Evolutionary conservation across 495 filamentous ascomycete species (phyloP).

Genomic region (Immersiella caudata): DNA sequence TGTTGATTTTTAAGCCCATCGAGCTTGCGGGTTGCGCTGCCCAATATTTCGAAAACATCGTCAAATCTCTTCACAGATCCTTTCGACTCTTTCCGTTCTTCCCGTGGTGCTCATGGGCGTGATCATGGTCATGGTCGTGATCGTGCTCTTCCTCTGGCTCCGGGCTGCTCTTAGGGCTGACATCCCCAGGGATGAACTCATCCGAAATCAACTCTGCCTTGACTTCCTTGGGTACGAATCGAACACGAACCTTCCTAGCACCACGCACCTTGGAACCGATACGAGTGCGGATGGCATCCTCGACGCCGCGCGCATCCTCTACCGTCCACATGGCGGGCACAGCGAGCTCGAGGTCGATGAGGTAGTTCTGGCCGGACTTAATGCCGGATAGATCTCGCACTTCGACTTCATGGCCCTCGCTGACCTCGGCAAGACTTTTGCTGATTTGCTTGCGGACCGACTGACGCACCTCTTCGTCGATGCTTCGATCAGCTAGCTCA

Average conservation of each 20-base stretch:
- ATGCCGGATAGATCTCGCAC: conserved; percentile 76
- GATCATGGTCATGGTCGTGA: conserved; percentile 31
- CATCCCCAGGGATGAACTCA: conserved; percentile 75
- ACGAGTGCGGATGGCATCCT: conserved; percentile 67
- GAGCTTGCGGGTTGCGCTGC: background rate
- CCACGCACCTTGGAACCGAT: conserved; percentile 78
- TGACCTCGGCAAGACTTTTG: conserved; percentile 57
- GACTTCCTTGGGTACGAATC: conserved; percentile 71
- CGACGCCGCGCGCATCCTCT: conserved; percentile 65
- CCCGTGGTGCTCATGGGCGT: conserved; percentile 24
- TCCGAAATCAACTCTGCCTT: conserved; percentile 60
- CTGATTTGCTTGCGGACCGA: conserved; percentile 66
- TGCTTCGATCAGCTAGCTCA: conserved; percentile 85
- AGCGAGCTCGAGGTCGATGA: conserved; percentile 83
- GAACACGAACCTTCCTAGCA: conserved; percentile 75
- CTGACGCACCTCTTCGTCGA: conserved; percentile 78
- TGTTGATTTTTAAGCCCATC: background rate
- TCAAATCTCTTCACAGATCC: background rate
- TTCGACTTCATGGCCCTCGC: conserved; percentile 56
- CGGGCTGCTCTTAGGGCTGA: conserved; percentile 62
- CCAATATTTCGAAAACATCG: background rate
- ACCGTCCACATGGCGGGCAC: conserved; percentile 75
- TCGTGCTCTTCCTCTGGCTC: conserved; percentile 64
- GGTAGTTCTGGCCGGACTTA: conserved; percentile 93
- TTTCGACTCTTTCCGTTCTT: conserved; percentile 4